Evolutionary conservation across 108 stramenopile genomes (phyloP), one percentile per base, ranked within the genome.

Genomic region (Nitzschia sp.): DNA sequence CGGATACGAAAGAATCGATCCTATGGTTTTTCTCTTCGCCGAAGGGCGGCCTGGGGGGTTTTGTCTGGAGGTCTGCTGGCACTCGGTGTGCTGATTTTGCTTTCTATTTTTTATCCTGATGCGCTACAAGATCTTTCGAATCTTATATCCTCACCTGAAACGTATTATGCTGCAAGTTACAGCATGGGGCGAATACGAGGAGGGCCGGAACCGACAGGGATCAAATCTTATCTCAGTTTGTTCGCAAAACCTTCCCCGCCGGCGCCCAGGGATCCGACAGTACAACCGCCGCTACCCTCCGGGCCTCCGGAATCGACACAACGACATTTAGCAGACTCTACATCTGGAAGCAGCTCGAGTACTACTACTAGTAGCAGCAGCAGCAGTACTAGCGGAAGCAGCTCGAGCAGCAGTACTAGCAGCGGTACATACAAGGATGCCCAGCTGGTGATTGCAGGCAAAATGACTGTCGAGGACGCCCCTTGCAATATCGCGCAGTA

Each of bases 401-500:
- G 49, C 49, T 19, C 18, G 4, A 62, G 61, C 46, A 29, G 56
- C 3, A 29, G 6, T 2, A 57, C 24, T 30, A 57, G 31, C 27
- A 18, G 24, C 19, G 61, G 61, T 19, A 62, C 42, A n/a, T 62
- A 62, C 38, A 45, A 25, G 18, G 69, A 62, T 26, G 62, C 92
- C 24, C 78, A 86, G 60, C 76, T 94, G 27, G 93, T 94, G 15
- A 85, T 94, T 70, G 93, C 93, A 26, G 93, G 93, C 19, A 89
- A 94, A 72, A 88, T 94, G 85, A 67, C 84, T 0, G 89, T 94
- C 2, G 90, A 83, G 53, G 85, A 91, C 54, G 85, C 77, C 1
- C 76, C 85, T 35, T 94, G 93, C 71, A 94, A 94, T 56, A 85
- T 94, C 64, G 93, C 88, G 4, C 88, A 94, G 67, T 76, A 82